Percentiles rank a stretch among this genome's conserved stretches.
Conservation (phyloP, 2,329 filamentous ascomycete species). For the Tolypocladium guangdongense region DNA sequence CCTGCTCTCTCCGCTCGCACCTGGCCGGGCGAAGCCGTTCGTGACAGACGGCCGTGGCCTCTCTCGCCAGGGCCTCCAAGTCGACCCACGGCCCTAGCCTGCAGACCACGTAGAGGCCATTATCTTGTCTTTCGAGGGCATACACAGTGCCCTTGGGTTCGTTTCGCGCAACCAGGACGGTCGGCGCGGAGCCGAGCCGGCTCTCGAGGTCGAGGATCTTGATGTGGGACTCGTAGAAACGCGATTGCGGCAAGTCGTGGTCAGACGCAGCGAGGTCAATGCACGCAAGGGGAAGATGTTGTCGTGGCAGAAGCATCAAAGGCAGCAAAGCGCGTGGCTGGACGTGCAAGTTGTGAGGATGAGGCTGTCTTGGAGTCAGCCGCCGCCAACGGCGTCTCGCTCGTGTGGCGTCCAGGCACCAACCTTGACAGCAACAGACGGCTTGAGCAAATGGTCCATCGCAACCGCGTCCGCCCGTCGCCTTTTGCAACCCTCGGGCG, state of each 20-base stretch:
- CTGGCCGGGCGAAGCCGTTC: constrained; percentile 16
- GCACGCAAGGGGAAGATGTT: constrained; percentile 47
- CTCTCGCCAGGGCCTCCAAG: constrained; percentile 37
- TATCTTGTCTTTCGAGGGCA: constrained; percentile 54
- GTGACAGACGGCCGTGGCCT: constrained; percentile 31
- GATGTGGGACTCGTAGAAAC: constrained; percentile 50
- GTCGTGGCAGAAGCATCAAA: constrained; percentile 50
- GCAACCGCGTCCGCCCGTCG: constrained; percentile 26
- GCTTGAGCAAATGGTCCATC: constrained; percentile 41
- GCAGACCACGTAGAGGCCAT: constrained; percentile 55
- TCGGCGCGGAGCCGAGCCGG: constrained; percentile 41
- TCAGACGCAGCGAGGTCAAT: constrained; percentile 45
- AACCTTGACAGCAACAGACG: constrained; percentile 43
- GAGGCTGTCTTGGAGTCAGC: constrained; percentile 30
- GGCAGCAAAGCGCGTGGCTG: constrained; percentile 47
- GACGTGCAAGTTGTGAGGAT: constrained; percentile 40
- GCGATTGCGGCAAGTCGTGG: constrained; percentile 39
- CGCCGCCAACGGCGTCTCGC: constrained; percentile 2
- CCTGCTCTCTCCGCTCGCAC: constrained; percentile 7
- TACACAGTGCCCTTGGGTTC: constrained; percentile 44
- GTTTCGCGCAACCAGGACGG: constrained; percentile 50
- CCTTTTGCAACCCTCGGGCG: constrained; percentile 20
- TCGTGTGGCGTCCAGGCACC: constrained; percentile 3
- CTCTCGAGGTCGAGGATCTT: constrained; percentile 53
- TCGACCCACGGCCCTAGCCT: constrained; percentile 58